Evolutionary conservation across 768 basidiomycete species (phyloP), one percentile per base, ranked within the genome.

Genomic region (Lactarius evosmus): DNA sequence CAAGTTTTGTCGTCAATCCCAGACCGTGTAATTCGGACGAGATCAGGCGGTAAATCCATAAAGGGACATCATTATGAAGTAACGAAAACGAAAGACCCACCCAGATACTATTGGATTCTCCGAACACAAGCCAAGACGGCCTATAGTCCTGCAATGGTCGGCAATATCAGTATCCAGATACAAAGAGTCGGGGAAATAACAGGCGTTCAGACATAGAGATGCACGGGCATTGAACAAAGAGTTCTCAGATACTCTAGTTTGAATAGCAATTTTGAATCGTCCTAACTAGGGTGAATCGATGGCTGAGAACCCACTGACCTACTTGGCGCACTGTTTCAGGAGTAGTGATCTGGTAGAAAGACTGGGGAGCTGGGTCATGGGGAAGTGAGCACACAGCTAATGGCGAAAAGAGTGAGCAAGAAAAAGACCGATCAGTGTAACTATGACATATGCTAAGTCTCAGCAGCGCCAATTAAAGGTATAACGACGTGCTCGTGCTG

Each of bases 221-320:
- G 29, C 81, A 70, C 87, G 85, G 90, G 82, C 89, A 91, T 86
- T 70, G 87, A 77, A 83, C 82, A 41, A 41, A 6, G 66, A 64
- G 80, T 85, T 75, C 89, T 92, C 89, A 91, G 81, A 91, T 86
- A 92, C 89, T 91, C 89, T 92, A 92, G 89, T 92, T 92, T 92
- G 89, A 88, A 84, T 82, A 75, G 38, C 7, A 71, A 71, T 78
- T 76, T 79, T 72, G 75, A 66, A 78, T 90, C 87, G 87, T 88
- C 86, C 58, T 69, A 62, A 58, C 60, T 56, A 56, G 61, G 11
- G 51, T 14, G 69, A 71, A 64, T 66, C 51, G 56, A 40, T 52
- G 30, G 55, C 49, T 25, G 44, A 66, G 36, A 17, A 58, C 19
- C 55, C 32, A 55, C 54, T 22, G 36, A 63, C 58, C 27, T 50